Evolutionary conservation across 2,329 filamentous ascomycete genomes (phyloP), one percentile per base, ranked within the genome.

Genomic region (Claviceps spartinae): DNA sequence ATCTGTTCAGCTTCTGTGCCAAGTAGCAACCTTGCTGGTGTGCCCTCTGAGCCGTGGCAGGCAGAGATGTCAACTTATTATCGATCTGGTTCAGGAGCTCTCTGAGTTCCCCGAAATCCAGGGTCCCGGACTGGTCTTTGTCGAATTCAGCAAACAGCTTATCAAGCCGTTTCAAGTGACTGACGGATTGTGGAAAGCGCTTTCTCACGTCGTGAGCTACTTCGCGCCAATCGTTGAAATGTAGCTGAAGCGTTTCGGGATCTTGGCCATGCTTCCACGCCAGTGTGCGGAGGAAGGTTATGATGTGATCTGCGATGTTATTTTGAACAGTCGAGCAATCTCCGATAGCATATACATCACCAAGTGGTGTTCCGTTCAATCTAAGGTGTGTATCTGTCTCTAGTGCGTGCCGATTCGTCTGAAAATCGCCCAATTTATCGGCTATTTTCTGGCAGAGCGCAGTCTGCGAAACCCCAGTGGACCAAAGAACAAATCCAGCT

Each of bases 281-380:
- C 2, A 95, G 76, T 16, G 82, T 88, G 55, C 89, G 88, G 11
- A 98, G 77, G 70, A 97, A 98, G 20, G 81, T 85, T 47, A 96
- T 77, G 60, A 98, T 83, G 69, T 96, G 85, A 63, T 95, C 88
- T 3, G 90, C 87, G 2, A 97, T 76, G 60, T 98, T 98, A 73
- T 98, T 98, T 64, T 98, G 94, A 0, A 98, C 91, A 0, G 94
- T 98, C 6, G 88, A 77, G 70, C 93, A 97, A 69, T 98, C 93
- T 14, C 93, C 93, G 56, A 98, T 89, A 47, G 90, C 90, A 63
- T 98, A 98, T 22, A 98, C 89, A 55, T 97, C 91, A 40, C 93
- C 93, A 0, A 97, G 71, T 0, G 93, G 93, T 0, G 93, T 81
- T 50, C 93, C 93, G 54, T 85, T 86, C 0, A 98, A 73, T 42